Conservation (phyloP, 768 basidiomycete species). For the Pleurotus giganteus region DNA sequence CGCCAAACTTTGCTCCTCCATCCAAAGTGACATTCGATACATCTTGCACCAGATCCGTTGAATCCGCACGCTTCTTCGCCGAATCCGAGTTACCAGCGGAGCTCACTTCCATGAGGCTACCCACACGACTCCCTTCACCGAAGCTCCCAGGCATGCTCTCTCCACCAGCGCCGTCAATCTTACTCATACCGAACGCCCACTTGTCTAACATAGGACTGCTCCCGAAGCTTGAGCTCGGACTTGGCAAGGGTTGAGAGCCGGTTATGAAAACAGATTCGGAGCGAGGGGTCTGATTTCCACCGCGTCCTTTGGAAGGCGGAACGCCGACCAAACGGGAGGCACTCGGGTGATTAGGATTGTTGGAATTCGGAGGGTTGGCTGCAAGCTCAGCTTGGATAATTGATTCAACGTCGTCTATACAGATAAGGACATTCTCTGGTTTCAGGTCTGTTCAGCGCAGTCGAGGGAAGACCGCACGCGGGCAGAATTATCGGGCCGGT, state of each 20-base stretch:
- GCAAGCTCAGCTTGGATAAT: slow-evolving; percentile 86
- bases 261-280: slow-evolving; percentile 79
- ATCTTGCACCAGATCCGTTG: slow-evolving; percentile 33
- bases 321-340: slow-evolving; percentile 85
- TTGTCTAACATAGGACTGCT: slow-evolving; percentile 76
- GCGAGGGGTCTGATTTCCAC: slow-evolving; percentile 95
- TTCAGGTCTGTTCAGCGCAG: slow-evolving; percentile 67
- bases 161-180: slow-evolving; percentile 58
- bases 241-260: slow-evolving; percentile 90
- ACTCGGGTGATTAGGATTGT: slow-evolving; percentile 26
- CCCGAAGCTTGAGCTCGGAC: slow-evolving; percentile 71
- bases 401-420: slow-evolving; percentile 93
- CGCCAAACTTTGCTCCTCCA: slow-evolving; percentile 27
- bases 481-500: background rate
- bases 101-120: slow-evolving; percentile 15
- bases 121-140: background rate
- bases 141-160: slow-evolving; percentile 25
- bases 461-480: slow-evolving; percentile 10
- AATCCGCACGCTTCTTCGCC: slow-evolving; percentile 19
- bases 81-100: slow-evolving; percentile 19
- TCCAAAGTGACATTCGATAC: slow-evolving; percentile 39
- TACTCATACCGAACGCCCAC: slow-evolving; percentile 90
- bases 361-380: slow-evolving; percentile 39
- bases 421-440: slow-evolving; percentile 96
- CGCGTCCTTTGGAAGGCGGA: slow-evolving; percentile 87